Conservation (phyloP, 345 rosid genomes). For the Carallia pectinifolia region DNA sequence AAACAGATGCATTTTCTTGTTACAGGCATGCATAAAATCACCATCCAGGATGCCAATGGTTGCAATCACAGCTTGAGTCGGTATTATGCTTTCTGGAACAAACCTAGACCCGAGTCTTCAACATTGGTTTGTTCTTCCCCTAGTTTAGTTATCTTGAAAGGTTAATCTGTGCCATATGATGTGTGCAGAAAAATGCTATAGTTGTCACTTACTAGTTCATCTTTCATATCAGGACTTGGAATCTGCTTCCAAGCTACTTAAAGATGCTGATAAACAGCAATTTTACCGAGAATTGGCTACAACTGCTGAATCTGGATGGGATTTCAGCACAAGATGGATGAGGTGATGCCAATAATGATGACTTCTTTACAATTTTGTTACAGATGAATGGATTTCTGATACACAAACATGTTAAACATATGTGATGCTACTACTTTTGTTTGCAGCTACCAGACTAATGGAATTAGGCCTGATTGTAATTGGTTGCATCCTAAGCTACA, state of each 20-base stretch:
- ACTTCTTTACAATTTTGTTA: too few species aligned
- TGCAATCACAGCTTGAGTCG: conserved; percentile 55
- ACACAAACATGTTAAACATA: too few species aligned
- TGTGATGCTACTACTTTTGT: too few species aligned
- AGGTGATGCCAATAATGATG: conserved; percentile 37
- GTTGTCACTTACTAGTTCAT: neutral
- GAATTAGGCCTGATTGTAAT: neutral
- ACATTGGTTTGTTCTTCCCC: conserved; percentile 44
- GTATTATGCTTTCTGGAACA: conserved; percentile 89
- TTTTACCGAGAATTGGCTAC: conserved; percentile 77
- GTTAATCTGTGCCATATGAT: neutral
- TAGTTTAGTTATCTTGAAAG: conserved; percentile 4
- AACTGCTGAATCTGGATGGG: conserved; percentile 91
- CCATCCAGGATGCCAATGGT: conserved; percentile 47
- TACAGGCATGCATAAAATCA: conserved; percentile 65
- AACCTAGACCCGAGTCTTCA: conserved; percentile 79
- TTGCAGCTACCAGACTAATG: neutral
- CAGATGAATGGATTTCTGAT: too few species aligned
- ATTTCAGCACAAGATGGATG: conserved; percentile 96
- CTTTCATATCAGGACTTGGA: conserved; percentile 53
- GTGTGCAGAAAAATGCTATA: neutral
- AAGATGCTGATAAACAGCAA: conserved; percentile 49
- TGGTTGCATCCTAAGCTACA: too few species aligned
- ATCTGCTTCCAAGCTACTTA: conserved; percentile 51
- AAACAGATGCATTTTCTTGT: conserved; percentile 1